phyloP scores from a whole-genome alignment of 2,329 filamentous ascomycete genomes.

The Gaeumannomyces tritici region DNA sequence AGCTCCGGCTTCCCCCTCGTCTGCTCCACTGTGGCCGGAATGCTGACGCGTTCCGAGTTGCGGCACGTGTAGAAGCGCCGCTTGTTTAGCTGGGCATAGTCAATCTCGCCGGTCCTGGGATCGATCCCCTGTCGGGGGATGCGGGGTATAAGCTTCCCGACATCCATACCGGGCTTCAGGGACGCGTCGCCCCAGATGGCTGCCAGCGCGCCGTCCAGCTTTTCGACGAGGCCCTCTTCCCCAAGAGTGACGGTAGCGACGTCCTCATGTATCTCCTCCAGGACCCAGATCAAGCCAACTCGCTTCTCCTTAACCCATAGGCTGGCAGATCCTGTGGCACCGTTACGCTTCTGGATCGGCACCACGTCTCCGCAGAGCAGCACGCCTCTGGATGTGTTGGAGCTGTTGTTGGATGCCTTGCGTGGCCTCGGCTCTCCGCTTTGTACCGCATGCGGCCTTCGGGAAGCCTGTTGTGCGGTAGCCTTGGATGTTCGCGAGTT shows the following conservation, averaged over 20 bases:
- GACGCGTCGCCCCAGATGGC: constrained; percentile 76
- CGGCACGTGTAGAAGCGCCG: constrained; percentile 77
- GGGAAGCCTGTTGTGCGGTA: constrained; percentile 32
- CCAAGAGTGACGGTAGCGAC: constrained; percentile 70
- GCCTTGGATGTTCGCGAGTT: constrained; percentile 42
- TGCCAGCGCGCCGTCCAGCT: constrained; percentile 64
- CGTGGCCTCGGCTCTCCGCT: constrained; percentile 43
- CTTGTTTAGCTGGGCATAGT: constrained; percentile 65
- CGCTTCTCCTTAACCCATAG: constrained; percentile 98
- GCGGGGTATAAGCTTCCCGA: constrained; percentile 70
- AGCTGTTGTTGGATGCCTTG: constrained; percentile 54
- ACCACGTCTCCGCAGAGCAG: constrained; percentile 96
- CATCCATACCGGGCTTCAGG: constrained; percentile 57
- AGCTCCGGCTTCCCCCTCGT: constrained; percentile 61
- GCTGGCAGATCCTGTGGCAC: constrained; percentile 82
- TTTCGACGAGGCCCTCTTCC: constrained; percentile 64
- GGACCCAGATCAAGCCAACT: constrained; percentile 88
- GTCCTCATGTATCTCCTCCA: constrained; percentile 96
- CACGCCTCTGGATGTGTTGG: constrained; percentile 66
- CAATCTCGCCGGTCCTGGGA: constrained; percentile 60
- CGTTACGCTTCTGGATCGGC: constrained; percentile 92
- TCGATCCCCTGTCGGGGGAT: constrained; percentile 70
- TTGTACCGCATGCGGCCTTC: constrained; percentile 56
- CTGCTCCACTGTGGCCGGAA: constrained; percentile 75
- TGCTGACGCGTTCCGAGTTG: constrained; percentile 66